These are phyloP conservation scores for Kazachstania sp. DNA, from an alignment of 1,139 yeast species.

Conservation along the genomic window DNA sequence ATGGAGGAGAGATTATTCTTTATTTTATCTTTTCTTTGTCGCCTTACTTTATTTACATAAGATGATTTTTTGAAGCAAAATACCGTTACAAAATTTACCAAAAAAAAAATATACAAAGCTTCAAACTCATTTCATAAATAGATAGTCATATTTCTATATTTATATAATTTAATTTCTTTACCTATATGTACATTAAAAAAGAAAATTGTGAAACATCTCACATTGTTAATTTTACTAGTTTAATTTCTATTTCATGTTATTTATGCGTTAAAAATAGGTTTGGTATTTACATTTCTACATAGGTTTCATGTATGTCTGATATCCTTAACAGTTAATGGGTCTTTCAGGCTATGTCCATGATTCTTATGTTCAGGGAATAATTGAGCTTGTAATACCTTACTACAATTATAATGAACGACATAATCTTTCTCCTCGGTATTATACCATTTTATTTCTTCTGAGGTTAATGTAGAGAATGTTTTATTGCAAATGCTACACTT, in stretches of 20 bases:
- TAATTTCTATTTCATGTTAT: too few species aligned
- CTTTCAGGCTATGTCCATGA: background rate
- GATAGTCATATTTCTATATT: too few species aligned
- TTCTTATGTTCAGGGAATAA: background rate
- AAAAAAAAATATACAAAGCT: too few species aligned
- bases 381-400: constrained; percentile 11
- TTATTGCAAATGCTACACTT: constrained; percentile 26
- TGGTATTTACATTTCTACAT: background rate
- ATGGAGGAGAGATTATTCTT: too few species aligned
- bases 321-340: background rate
- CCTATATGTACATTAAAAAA: too few species aligned
- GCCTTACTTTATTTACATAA: too few species aligned
- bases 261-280: constrained; percentile 7
- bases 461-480: constrained; percentile 11
- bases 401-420: constrained; percentile 24
- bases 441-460: constrained; percentile 21
- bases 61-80: too few species aligned
- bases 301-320: background rate
- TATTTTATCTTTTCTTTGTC: too few species aligned
- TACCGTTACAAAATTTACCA: too few species aligned
- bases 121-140: too few species aligned
- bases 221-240: background rate
- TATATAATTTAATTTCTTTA: too few species aligned
- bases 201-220: too few species aligned
- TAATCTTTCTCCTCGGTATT: constrained; percentile 11